Percentiles rank a stretch among this genome's conserved stretches.
Evolutionary conservation across 176 grass and related monocot genomes (phyloP).

Genomic region (Dendrocalamus sinicus): DNA sequence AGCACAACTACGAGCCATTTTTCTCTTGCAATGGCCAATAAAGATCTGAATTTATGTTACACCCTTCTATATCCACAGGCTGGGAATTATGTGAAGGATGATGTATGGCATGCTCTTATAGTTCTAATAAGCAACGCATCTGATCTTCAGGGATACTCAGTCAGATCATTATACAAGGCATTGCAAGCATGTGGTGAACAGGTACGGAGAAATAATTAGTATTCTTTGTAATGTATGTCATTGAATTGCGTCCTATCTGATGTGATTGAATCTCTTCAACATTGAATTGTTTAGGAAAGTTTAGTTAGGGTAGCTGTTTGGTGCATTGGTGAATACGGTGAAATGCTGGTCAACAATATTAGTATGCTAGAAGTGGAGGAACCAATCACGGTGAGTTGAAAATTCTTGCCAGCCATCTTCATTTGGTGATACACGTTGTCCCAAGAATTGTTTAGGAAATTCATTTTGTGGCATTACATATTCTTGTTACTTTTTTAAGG

Average conservation of each 20-base stretch:
- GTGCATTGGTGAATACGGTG: slow-evolving; percentile 98
- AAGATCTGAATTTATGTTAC: slow-evolving; percentile 25
- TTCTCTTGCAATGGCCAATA: slow-evolving; percentile 14
- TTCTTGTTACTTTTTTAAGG: slow-evolving; percentile 14
- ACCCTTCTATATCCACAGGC: slow-evolving; percentile 54
- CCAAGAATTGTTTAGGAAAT: neutral
- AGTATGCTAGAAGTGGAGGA: slow-evolving; percentile 77
- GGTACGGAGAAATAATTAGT: slow-evolving; percentile 54
- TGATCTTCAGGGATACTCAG: slow-evolving; percentile 98
- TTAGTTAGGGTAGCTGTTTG: slow-evolving; percentile 94
- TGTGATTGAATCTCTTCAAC: slow-evolving; percentile 16
- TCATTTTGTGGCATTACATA: slow-evolving; percentile 11
- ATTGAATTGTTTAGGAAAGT: slow-evolving; percentile 77
- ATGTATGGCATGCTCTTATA: slow-evolving; percentile 95
- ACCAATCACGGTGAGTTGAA: slow-evolving; percentile 76
- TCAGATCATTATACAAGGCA: slow-evolving; percentile 86
- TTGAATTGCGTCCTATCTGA: slow-evolving; percentile 42
- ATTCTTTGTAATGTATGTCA: slow-evolving; percentile 31
- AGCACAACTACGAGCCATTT: slow-evolving; percentile 10
- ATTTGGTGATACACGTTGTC: slow-evolving; percentile 12
- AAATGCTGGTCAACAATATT: slow-evolving; percentile 97
- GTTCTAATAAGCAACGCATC: slow-evolving; percentile 88
- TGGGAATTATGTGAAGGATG: slow-evolving; percentile 91
- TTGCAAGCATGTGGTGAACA: slow-evolving; percentile 72
- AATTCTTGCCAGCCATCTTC: slow-evolving; percentile 9